phyloP scores from a whole-genome alignment of 176 grass and related monocot genomes.

The Phragmites australis region DNA sequence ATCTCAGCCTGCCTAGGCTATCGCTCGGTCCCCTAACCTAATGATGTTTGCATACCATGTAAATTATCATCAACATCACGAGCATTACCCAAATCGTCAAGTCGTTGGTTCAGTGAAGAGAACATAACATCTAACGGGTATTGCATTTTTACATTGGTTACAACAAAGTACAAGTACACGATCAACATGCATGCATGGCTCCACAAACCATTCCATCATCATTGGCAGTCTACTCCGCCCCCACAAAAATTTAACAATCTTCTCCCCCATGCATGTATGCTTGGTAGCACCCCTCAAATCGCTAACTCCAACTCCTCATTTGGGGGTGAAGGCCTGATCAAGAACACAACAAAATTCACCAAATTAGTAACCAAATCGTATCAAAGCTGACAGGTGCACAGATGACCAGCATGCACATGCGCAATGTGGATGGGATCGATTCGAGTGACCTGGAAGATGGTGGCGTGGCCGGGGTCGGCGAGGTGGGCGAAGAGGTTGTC shows the following conservation, averaged over 20 bases:
- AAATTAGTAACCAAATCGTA: neutral
- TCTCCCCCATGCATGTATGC: slow-evolving; percentile 33
- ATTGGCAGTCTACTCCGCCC: slow-evolving; percentile 1
- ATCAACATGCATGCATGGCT: slow-evolving; percentile 43
- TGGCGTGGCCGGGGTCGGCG: slow-evolving; percentile 81
- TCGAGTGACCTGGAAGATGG: slow-evolving; percentile 71
- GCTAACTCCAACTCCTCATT: slow-evolving; percentile 52
- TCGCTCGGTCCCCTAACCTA: no score
- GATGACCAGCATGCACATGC: no score
- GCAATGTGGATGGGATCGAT: neutral
- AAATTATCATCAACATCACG: neutral
- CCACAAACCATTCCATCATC: slow-evolving; percentile 34
- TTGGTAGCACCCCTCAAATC: slow-evolving; percentile 8
- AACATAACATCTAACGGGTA: slow-evolving; percentile 36
- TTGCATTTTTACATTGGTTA: slow-evolving; percentile 53
- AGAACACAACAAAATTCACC: neutral
- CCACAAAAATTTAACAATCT: slow-evolving; percentile 17
- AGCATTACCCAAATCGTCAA: neutral
- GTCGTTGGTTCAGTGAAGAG: neutral
- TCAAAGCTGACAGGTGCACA: neutral
- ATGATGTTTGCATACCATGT: neutral
- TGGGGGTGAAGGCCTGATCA: slow-evolving; percentile 74
- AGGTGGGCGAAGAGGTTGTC: slow-evolving; percentile 98
- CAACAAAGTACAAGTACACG: slow-evolving; percentile 42
- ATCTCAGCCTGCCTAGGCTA: no score